Percentiles rank a stretch among this genome's conserved stretches.
Conservation (phyloP, 768 basidiomycete genomes). For the Mrakia frigida region DNA sequence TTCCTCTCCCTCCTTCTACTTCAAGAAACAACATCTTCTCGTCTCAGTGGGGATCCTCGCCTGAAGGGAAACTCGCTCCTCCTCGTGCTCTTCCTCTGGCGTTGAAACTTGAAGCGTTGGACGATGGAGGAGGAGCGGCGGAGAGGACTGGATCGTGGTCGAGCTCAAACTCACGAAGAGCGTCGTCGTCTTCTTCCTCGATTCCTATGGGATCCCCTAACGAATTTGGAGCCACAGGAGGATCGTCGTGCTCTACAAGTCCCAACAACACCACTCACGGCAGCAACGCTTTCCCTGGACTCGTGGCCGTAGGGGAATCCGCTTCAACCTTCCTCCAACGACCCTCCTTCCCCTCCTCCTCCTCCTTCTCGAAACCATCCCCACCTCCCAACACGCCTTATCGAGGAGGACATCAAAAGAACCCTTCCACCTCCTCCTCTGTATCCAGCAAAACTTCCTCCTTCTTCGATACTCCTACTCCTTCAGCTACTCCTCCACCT, state of each 20-base stretch:
- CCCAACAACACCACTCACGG: no score
- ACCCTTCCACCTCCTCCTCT: neutral
- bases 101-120: conserved; percentile 3
- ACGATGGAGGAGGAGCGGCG: neutral
- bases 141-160: conserved; percentile 6
- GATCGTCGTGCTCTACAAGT: neutral
- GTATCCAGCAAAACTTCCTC: conserved; percentile 5
- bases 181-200: neutral
- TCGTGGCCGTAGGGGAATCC: neutral
- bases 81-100: neutral
- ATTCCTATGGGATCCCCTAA: no score
- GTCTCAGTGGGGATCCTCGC: neutral
- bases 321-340: neutral
- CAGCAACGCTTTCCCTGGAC: neutral
- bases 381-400: neutral
- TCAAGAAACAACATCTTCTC: conserved; percentile 12
- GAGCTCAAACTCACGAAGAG: neutral
- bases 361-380: neutral
- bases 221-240: neutral
- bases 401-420: conserved; percentile 8
- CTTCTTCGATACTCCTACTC: conserved; percentile 22
- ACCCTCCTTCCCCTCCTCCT: neutral
- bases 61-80: conserved; percentile 6
- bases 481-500: conserved; percentile 14
- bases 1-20: neutral